Evolutionary conservation across 805 yeast species (phyloP).

Genomic region (Yamadazyma philogaea): DNA sequence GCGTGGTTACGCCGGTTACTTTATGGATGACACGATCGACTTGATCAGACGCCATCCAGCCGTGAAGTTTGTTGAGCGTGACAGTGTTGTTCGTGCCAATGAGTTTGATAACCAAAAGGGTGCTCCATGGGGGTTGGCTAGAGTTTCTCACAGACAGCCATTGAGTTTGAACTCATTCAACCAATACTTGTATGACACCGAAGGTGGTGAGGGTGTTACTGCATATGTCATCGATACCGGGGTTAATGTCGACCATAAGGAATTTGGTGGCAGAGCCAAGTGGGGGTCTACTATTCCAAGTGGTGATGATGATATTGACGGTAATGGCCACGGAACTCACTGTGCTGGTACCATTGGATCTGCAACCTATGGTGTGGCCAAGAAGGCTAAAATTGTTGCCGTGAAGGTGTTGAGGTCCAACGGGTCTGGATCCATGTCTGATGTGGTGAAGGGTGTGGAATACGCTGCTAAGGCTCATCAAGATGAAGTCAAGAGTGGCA

Average conservation of each 20-base stretch:
- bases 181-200: slow-evolving; percentile 67
- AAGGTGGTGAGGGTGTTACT: slow-evolving; percentile 81
- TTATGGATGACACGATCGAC: slow-evolving; percentile 71
- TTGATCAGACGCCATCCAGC: slow-evolving; percentile 63
- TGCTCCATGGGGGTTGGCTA: slow-evolving; percentile 93
- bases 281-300: slow-evolving; percentile 84
- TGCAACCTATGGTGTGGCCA: slow-evolving; percentile 76
- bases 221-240: slow-evolving; percentile 92
- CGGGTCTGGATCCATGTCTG: slow-evolving; percentile 82
- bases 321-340: slow-evolving; percentile 94
- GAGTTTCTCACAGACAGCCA: slow-evolving; percentile 79
- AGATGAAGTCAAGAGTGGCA: slow-evolving; percentile 46
- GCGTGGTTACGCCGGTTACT: slow-evolving; percentile 82
- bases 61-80: slow-evolving; percentile 70
- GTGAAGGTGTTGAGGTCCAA: slow-evolving; percentile 79
- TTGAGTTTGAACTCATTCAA: slow-evolving; percentile 66
- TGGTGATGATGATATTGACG: slow-evolving; percentile 70
- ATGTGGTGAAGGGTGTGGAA: slow-evolving; percentile 81
- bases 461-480: slow-evolving; percentile 74
- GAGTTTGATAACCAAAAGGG: slow-evolving; percentile 70
- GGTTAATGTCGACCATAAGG: slow-evolving; percentile 67
- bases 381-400: slow-evolving; percentile 73
- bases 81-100: slow-evolving; percentile 63
- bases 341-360: slow-evolving; percentile 96
- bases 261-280: slow-evolving; percentile 77